Evolutionary conservation across 495 filamentous ascomycete genomes (phyloP), one percentile per base, ranked within the genome.

Genomic region (Hypoxylon lenormandii): DNA sequence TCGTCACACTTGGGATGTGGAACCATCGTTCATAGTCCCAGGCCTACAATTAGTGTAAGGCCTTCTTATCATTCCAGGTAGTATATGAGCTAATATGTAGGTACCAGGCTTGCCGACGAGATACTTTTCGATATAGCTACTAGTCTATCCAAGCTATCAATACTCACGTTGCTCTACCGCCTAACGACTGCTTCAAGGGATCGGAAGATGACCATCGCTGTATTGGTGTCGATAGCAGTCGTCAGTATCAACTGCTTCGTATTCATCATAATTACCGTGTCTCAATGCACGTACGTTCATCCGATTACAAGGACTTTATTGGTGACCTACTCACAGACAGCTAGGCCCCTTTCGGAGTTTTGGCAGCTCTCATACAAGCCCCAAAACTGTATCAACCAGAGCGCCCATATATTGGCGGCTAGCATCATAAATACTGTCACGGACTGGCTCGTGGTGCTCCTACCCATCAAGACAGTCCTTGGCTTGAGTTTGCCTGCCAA

Each of bases 401-500:
- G 77, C 6, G 78, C 69, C 5, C 77, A 84, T 53, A 80, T 88
- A 15, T 80, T 88, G 38, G 78, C 79, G 2, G 82, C 79, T 10
- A 87, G 86, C 51, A 78, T 87, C 21, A 80, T 89, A 70, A 89
- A 90, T 68, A 86, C 84, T 19, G 66, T 84, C 33, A 87, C 85
- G 15, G 89, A 90, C 64, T 81, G 90, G 47, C 47, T 86, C 1
- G 80, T 82, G 18, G 85, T 88, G 0, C 69, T 85, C 8, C 65
- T 90, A 0, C 88, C 89, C 0, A 87, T 90, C 64, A 83, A 84
- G n/a, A 78, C 86, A 36, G 81, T 87, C 30, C 81, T 83, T 79
- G 78, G 81, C 10, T 72, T 90, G 19, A 80, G 86, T 37, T 77
- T 90, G 53, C 84, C 86, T 22, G 37, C 75, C 15, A 81, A 78